Conservation (phyloP, 1,284 basidiomycete species). For the Moesziomyces globuligerus region DNA sequence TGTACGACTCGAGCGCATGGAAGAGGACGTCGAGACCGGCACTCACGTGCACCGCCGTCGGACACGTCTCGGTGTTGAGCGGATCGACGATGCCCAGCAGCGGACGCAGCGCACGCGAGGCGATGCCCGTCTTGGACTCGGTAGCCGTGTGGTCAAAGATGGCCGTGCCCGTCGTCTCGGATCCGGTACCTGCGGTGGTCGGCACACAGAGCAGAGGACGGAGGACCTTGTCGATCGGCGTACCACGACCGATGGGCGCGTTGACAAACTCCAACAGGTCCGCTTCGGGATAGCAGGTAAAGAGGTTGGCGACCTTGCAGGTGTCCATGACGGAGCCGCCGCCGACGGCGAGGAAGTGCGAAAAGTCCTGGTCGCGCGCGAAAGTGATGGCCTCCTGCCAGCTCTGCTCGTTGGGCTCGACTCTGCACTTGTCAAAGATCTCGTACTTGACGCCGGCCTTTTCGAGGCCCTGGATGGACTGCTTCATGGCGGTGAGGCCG, state of each 20-base stretch:
- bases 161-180: slow-evolving; percentile 92
- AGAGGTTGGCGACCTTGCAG: slow-evolving; percentile 88
- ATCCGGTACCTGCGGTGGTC: slow-evolving; percentile 92
- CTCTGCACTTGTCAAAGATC: slow-evolving; percentile 83
- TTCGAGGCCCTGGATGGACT: slow-evolving; percentile 83
- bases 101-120: slow-evolving; percentile 88
- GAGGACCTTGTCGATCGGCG: slow-evolving; percentile 80
- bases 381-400: slow-evolving; percentile 81
- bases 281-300: slow-evolving; percentile 80
- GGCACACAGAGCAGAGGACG: slow-evolving; percentile 90
- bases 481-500: slow-evolving; percentile 81
- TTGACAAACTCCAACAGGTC: slow-evolving; percentile 93
- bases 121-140: slow-evolving; percentile 94
- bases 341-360: slow-evolving; percentile 80
- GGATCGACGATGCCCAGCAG: slow-evolving; percentile 87
- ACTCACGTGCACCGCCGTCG: slow-evolving; percentile 82
- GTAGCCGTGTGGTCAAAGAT: slow-evolving; percentile 82
- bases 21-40: slow-evolving; percentile 90
- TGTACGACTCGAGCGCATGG: slow-evolving; percentile 85
- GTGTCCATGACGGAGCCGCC: slow-evolving; percentile 97
- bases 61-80: slow-evolving; percentile 81
- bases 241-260: slow-evolving; percentile 91
- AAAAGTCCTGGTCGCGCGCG: slow-evolving; percentile 85
- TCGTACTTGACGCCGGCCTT: slow-evolving; percentile 80
- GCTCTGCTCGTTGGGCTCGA: slow-evolving; percentile 88